Base-by-base conservation (phyloP, 2,329 filamentous ascomycete genomes). In the Paramyrothecium sp. region DNA sequence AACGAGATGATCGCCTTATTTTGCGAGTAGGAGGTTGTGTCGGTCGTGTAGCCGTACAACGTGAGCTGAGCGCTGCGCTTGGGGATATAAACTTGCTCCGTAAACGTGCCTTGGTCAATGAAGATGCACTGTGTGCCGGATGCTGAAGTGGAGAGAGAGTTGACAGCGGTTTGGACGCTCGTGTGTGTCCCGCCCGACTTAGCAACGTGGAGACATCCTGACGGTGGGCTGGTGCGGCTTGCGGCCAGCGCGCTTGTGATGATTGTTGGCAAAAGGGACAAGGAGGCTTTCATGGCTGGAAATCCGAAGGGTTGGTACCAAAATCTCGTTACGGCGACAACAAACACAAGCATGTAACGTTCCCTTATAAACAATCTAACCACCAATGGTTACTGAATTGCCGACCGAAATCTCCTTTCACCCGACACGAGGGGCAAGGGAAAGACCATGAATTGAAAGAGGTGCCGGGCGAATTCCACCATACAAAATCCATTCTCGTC, bases 51-150 rank as follows among this genome's bases (percentile, higher is more conserved):
- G 22, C 87, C 87, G 64, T 84, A 85, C 60, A 87, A 78, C 30
- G 79, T 81, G 23, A 87, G 71, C n/a, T 77, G 71, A 3, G 79
- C 81, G 10, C 73, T 73, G 51, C 80, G 75, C 2, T 69, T 65
- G 11, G 76, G 70, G 47, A 87, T 76, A 61, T 79, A 79, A 26
- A 87, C 82, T 63, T 87, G 84, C 67, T 87, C 84, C 21, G 72
- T 73, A 73, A 87, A 88, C 19, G 81, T 86, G 2, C 85, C 51
- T 71, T 89, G 88, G 38, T 82, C 85, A 69, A 89, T 82, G 73
- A 89, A 89, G 71, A 89, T 85, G 65, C 80, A 83, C 58, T 86
- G 83, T 1, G 75, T 75, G 1, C 71, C 61, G 2, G 79, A 77
- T 7, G 78, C 76, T 1, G 75, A 73, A 0, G 78, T 81, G n/a